Conservation (phyloP, 176 grass and related monocot genomes). For the Triticum timopheevii region DNA sequence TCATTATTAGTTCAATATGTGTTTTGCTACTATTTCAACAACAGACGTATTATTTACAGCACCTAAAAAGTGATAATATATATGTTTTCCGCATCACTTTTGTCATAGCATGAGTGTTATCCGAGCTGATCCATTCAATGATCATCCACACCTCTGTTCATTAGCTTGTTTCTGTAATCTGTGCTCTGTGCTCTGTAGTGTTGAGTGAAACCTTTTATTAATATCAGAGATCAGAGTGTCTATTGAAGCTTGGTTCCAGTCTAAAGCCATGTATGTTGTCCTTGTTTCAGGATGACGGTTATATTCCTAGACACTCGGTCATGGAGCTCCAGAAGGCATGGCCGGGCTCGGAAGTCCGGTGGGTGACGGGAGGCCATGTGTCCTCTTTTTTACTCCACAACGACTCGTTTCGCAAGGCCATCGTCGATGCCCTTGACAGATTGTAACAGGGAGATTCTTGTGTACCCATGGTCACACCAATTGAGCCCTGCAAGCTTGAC, state of each 20-base stretch:
- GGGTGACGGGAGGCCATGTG: slow-evolving; percentile 88
- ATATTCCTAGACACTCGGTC: slow-evolving; percentile 90
- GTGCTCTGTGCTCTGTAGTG: background rate
- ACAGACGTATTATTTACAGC: background rate
- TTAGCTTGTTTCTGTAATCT: background rate
- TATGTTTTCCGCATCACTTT: background rate
- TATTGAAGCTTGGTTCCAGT: slow-evolving; percentile 19
- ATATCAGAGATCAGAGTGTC: background rate
- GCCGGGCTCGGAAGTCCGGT: slow-evolving; percentile 84
- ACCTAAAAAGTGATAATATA: slow-evolving; percentile 5
- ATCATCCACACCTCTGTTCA: background rate
- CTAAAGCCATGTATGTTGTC: slow-evolving; percentile 4
- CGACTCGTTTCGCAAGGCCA: slow-evolving; percentile 85
- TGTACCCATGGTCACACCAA: background rate
- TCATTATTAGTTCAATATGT: background rate
- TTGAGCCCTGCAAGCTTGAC: background rate
- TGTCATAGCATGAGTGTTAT: background rate
- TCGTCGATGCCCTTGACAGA: slow-evolving; percentile 70
- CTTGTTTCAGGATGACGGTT: slow-evolving; percentile 80
- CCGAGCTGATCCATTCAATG: background rate
- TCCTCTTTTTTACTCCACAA: slow-evolving; percentile 92
- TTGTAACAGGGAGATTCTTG: slow-evolving; percentile 38
- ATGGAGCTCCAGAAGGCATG: slow-evolving; percentile 90
- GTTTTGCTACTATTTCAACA: slow-evolving; percentile 4
- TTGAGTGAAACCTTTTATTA: background rate